A percentile compares a stretch with the other conserved stretches of the same genome.
These are phyloP conservation scores for Irpex lacteus DNA, from an alignment of 1,284 basidiomycete genomes.

Conservation along the genomic window DNA sequence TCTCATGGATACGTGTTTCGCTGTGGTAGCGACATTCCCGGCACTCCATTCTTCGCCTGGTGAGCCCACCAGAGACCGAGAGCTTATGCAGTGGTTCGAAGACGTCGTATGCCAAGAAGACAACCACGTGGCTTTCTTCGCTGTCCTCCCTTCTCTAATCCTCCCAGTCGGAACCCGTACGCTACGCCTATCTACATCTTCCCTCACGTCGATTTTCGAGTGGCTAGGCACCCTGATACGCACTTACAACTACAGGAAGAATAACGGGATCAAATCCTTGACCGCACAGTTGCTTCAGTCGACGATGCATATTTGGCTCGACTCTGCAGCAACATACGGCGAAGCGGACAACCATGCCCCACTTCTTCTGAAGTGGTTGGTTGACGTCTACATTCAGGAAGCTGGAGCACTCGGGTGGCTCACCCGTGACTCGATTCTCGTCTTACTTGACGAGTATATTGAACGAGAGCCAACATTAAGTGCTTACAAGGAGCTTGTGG, in stretches of 20 bases:
- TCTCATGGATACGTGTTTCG: slow-evolving; percentile 47
- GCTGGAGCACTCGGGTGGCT: slow-evolving; percentile 59
- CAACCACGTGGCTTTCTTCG: slow-evolving; percentile 51
- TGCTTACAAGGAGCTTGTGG: slow-evolving; percentile 40
- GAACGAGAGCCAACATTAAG: slow-evolving; percentile 52
- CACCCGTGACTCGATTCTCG: slow-evolving; percentile 61
- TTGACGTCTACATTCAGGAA: slow-evolving; percentile 41
- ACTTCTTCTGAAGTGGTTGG: slow-evolving; percentile 38
- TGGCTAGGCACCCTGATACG: slow-evolving; percentile 51
- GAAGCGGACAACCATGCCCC: slow-evolving; percentile 43
- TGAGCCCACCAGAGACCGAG: slow-evolving; percentile 60
- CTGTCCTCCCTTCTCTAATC: slow-evolving; percentile 57
- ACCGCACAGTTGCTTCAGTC: slow-evolving; percentile 64
- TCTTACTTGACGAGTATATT: slow-evolving; percentile 70
- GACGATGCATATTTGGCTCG: slow-evolving; percentile 67
- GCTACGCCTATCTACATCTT: slow-evolving; percentile 50
- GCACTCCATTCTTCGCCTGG: slow-evolving; percentile 54
- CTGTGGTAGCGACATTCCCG: slow-evolving; percentile 56
- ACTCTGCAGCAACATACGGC: slow-evolving; percentile 30
- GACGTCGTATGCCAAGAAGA: slow-evolving; percentile 26
- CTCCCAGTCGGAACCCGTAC: slow-evolving; percentile 51
- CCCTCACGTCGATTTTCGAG: slow-evolving; percentile 52
- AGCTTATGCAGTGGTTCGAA: slow-evolving; percentile 59
- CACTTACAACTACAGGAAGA: slow-evolving; percentile 57
- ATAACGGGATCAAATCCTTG: slow-evolving; percentile 52